phyloP scores from a whole-genome alignment of 768 basidiomycete species.

The Agaricus subrufescens region DNA sequence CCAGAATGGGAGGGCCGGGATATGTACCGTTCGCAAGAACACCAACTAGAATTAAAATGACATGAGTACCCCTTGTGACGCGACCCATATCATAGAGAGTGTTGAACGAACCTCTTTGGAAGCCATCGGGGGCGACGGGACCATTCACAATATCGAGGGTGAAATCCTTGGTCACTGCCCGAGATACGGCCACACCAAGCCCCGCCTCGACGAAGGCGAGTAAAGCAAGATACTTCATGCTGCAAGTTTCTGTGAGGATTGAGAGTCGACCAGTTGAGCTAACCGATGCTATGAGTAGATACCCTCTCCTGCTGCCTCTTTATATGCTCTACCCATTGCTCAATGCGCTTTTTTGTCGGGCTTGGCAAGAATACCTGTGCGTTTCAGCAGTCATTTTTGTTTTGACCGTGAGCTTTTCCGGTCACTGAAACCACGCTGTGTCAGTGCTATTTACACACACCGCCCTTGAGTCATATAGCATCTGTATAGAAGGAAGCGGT shows the following conservation, averaged over 20 bases:
- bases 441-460: too few species aligned
- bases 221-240: conserved; percentile 7
- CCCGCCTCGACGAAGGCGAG: conserved; percentile 14
- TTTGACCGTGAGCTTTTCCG: too few species aligned
- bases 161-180: conserved; percentile 7
- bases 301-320: background rate
- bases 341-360: background rate
- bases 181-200: conserved; percentile 18
- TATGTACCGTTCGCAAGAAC: conserved; percentile 23
- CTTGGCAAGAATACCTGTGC: background rate
- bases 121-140: conserved; percentile 39
- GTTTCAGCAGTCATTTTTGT: too few species aligned
- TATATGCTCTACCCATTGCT: background rate
- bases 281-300: conserved; percentile 2
- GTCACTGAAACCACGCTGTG: too few species aligned
- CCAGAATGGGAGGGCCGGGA: conserved; percentile 26
- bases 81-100: background rate
- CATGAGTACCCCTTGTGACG: background rate
- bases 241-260: background rate
- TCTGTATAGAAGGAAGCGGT: background rate
- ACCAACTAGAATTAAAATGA: conserved; percentile 11
- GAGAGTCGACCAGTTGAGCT: conserved; percentile 2
- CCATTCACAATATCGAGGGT: conserved; percentile 35
- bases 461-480: background rate
- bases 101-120: conserved; percentile 13